A percentile compares a stretch with the other conserved stretches of the same genome.
Conservation (phyloP, 2,329 filamentous ascomycete genomes). For the Coleophoma eucalyptorum region DNA sequence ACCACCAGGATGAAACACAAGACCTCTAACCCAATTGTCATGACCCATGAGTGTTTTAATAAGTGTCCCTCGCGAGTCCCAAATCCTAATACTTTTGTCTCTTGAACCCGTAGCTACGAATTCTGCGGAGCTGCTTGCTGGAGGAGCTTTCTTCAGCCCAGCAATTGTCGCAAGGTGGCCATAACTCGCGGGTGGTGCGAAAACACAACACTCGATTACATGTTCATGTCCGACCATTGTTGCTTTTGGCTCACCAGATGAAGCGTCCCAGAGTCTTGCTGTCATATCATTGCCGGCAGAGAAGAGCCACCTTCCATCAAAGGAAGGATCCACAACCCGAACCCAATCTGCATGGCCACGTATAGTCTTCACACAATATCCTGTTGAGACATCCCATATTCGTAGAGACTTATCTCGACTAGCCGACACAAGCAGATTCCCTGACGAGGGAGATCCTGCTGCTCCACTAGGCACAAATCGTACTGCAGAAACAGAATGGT, state of each 20-base stretch:
- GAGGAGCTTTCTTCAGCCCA: conserved; percentile 77
- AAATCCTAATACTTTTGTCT: conserved; percentile 87
- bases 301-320: conserved; percentile 78
- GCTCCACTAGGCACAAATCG: conserved; percentile 84
- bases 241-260: conserved; percentile 67
- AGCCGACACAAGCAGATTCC: conserved; percentile 82
- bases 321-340: conserved; percentile 78
- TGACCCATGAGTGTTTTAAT: conserved; percentile 84
- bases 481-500: conserved; percentile 86
- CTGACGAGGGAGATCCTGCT: conserved; percentile 71
- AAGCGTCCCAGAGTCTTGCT: conserved; percentile 80
- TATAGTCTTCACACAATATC: conserved; percentile 89
- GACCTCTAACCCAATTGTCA: conserved; percentile 87
- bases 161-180: conserved; percentile 72
- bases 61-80: conserved; percentile 80
- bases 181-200: conserved; percentile 79
- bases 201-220: conserved; percentile 77
- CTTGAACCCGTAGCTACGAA: conserved; percentile 86
- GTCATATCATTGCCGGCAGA: conserved; percentile 82
- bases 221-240: conserved; percentile 86
- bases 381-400: conserved; percentile 91
- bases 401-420: conserved; percentile 80
- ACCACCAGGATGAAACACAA: conserved; percentile 88
- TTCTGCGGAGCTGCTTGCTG: conserved; percentile 71
- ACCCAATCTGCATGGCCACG: conserved; percentile 87